phyloP scores from a whole-genome alignment of 2,329 filamentous ascomycete species.

The Falciphora oryzae region DNA sequence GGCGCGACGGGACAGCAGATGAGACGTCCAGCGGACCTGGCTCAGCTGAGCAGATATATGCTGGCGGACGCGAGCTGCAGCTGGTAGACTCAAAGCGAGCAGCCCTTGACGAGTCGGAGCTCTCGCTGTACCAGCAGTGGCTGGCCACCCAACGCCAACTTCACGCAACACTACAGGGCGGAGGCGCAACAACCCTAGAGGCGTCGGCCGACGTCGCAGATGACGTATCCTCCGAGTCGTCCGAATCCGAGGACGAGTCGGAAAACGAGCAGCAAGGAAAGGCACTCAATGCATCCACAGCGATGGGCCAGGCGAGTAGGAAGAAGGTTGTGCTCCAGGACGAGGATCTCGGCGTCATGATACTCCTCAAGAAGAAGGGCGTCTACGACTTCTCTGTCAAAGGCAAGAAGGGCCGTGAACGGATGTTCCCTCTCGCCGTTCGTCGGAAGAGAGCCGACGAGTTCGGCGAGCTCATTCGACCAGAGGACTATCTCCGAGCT shows the following conservation, averaged over 20 bases:
- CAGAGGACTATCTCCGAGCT: conserved; percentile 87
- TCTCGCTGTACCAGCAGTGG: conserved; percentile 84
- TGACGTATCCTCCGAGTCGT: conserved; percentile 74
- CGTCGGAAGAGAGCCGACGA: conserved; percentile 78
- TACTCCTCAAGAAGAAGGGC: conserved; percentile 80
- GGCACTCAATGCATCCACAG: conserved; percentile 80
- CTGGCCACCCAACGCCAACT: conserved; percentile 82
- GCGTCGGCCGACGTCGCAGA: conserved; percentile 68
- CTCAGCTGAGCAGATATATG: conserved; percentile 54
- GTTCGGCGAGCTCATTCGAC: conserved; percentile 88
- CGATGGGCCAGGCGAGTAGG: conserved; percentile 74
- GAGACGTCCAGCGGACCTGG: conserved; percentile 35
- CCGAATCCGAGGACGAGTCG: conserved; percentile 80
- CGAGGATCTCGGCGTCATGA: conserved; percentile 85
- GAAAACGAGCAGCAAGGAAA: conserved; percentile 89
- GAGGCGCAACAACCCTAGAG: conserved; percentile 60
- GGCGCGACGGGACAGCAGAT: conserved; percentile 52
- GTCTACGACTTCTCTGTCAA: conserved; percentile 92
- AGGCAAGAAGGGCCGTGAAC: conserved; percentile 85
- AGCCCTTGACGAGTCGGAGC: conserved; percentile 68
- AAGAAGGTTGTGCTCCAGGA: conserved; percentile 84
- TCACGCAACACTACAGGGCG: conserved; percentile 70
- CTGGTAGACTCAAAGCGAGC: conserved; percentile 56
- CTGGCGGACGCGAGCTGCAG: conserved; percentile 55
- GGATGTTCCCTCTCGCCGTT: conserved; percentile 83